Evolutionary conservation across 2,329 filamentous ascomycete genomes (phyloP), one percentile per base, ranked within the genome.

Genomic region (Aspergillus tanneri): DNA sequence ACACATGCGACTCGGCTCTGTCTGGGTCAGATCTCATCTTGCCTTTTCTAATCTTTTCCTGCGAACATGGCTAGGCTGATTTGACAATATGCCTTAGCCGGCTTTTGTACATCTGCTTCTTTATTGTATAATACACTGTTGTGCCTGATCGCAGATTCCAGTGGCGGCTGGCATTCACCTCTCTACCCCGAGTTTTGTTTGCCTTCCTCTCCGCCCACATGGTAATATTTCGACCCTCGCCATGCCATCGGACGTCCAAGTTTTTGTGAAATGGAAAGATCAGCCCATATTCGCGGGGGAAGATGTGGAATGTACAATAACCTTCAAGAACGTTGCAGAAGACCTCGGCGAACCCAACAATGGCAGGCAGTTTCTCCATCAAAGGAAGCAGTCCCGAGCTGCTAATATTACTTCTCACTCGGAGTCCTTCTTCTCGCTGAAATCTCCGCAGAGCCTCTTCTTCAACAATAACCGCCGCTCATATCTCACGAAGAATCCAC

Each of bases 201-300:
- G 46, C 47, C 44, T 27, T 49, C n/a, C n/a, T 52, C 49, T 57
- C 50, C 49, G 54, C 55, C 60, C 61, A 61, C 59, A 68, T 63
- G 63, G 65, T 68, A 57, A 64, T 53, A 43, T 49, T 48, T 53
- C 58, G 52, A 53, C 56, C 39, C 53, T 64, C 66, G 67, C 66
- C 54, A 76, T 77, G 69, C 73, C 75, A 67, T 82, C 79, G 72
- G 92, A 95, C 76, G 90, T 99, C 68, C 88, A 91, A 70, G 92
- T 96, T 72, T 96, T 92, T 70, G 89, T 99, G 70, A 85, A 86
- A 74, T 99, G 92, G 88, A 87, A 90, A 69, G 88, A 95, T 67
- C 85, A 92, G 70, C 91, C 88, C 53, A 89, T 99, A 62, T 99
- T 97, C 73, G 89, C 93, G 48, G 93, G 93, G 71, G 93, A 99